Base-by-base conservation (phyloP, 2,329 filamentous ascomycete species). In the Aspergillus hiratsukae region DNA sequence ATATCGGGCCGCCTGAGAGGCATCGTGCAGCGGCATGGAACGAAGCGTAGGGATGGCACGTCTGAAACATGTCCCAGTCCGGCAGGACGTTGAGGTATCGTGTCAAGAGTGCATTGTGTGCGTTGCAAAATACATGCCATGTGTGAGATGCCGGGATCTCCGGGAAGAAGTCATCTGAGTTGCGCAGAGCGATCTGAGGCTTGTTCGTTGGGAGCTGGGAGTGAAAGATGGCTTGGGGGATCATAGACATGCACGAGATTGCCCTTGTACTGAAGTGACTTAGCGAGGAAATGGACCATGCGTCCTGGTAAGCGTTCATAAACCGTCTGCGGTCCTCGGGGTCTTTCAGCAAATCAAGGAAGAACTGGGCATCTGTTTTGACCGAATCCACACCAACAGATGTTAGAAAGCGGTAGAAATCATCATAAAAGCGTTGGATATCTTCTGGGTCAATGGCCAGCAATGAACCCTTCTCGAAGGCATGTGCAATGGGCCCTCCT, bases 71-170 rank as follows among this genome's bases (percentile, higher is more conserved):
- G 66, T 88, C 86, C 86, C 86, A 88, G 72, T 97, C 92, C 0
- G 94, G 93, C 0, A 97, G 75, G 1, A 91, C 84, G 64, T 97
- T 96, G 31, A 97, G 79, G 67, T 94, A 87, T 60, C 90, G 86
- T 1, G 88, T 92, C 14, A 97, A 78, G 0, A 97, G 79, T 31
- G 85, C 81, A 70, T 96, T 97, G 73, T 97, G 89, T 0, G 93
- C 93, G 69, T 97, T 99, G 61, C 88, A 85, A 80, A 95, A 99
- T 37, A 97, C 83, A 72, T 99, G 94, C 93, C 94, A 99, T 0
- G 92, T 84, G 60, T 99, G 94, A 6, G 88, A 91, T 0, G 85
- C 82, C 0, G 87, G 83, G 3, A 91, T 83, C 48, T 91, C 84
- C 0, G 94, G 94, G 72, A 95, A 97, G 79, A 92, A 99, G 74